Base-by-base conservation (phyloP, 2,329 filamentous ascomycete genomes). In the Curvularia verruculosa region DNA sequence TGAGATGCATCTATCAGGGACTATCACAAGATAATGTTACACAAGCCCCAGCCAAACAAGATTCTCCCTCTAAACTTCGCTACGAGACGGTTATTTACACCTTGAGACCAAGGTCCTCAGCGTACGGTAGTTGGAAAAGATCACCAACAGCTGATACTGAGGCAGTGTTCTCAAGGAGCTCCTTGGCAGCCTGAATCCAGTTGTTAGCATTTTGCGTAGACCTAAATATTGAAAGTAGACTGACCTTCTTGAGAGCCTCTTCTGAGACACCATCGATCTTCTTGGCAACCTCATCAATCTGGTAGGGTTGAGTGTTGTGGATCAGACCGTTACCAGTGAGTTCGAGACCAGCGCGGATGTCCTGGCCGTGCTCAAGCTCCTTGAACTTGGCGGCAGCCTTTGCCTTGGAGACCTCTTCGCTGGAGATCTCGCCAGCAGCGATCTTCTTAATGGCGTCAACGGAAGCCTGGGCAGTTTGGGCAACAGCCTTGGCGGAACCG, bases 311-410 rank as follows among this genome's bases (percentile, higher is more conserved):
- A 79, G 88, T 88, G 67, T 87, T 88, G 74, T 91, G 88, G 70
- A 97, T 84, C 59, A 97, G 85, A 65, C 91, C 90, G 70, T 91
- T 87, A 62, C 95, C 95, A 64, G 92, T 93, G 61, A 91, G 84
- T 72, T 96, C 87, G 58, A 98, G 82, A 67, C 91, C 91, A 55
- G 88, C 84, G 67, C 88, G 85, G 63, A 90, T 86, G 71, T 88
- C 87, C 81, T 97, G 90, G 66, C 88, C 90, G 64, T 87, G 85
- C 73, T 96, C 91, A 52, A 98, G 84, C 65, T 92, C 89, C 76
- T 90, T 88, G 81, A 96, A 99, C 81, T 96, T 98, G 74, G 95
- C 95, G 72, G 90, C 88, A 59, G 94, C 91, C 76, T 93, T 86
- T 49, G 95, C 95, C 85, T 97, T 98, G 78, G 88, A 86, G 75